Conservation (phyloP, 1,284 basidiomycete genomes). For the Fomes fomentarius region DNA sequence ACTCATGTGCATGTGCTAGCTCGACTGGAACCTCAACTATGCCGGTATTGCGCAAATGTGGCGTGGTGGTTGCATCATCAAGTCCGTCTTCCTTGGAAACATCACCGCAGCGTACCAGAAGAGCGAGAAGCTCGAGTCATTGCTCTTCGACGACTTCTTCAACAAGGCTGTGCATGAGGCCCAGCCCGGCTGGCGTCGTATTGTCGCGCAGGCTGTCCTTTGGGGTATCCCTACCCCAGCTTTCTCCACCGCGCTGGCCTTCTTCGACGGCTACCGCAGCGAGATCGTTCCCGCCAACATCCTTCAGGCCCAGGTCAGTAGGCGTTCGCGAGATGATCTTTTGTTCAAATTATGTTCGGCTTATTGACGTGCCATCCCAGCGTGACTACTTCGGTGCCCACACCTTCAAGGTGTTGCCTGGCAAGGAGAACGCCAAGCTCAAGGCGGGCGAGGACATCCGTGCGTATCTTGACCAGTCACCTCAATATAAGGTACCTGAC, state of each 20-base stretch:
- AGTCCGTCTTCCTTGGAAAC: constrained; percentile 94
- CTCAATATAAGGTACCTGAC: constrained; percentile 8
- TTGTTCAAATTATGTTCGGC: constrained; percentile 24
- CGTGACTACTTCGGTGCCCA: constrained; percentile 94
- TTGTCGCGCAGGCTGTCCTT: constrained; percentile 94
- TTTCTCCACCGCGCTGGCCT: constrained; percentile 95
- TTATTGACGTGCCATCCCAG: constrained; percentile 45
- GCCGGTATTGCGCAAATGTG: constrained; percentile 99
- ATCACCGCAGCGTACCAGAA: constrained; percentile 94
- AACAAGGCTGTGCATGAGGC: constrained; percentile 94
- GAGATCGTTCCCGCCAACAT: constrained; percentile 94
- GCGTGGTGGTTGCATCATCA: constrained; percentile 99
- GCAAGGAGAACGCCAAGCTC: constrained; percentile 86
- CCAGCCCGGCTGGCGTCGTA: constrained; percentile 97
- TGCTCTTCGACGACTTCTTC: constrained; percentile 98
- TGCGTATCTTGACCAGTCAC: constrained; percentile 41
- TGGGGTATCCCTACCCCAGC: constrained; percentile 98
- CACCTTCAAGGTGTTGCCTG: constrained; percentile 91
- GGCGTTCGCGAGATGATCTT: neutral
- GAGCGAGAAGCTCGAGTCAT: constrained; percentile 86
- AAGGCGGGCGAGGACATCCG: constrained; percentile 87
- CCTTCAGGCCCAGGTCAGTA: constrained; percentile 84
- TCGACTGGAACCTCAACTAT: constrained; percentile 88
- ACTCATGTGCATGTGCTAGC: constrained; percentile 38
- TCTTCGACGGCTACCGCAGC: constrained; percentile 98